Evolutionary conservation across 768 basidiomycete genomes (phyloP), one percentile per base, ranked within the genome.

Genomic region (Termitomyces bulborhizus): DNA sequence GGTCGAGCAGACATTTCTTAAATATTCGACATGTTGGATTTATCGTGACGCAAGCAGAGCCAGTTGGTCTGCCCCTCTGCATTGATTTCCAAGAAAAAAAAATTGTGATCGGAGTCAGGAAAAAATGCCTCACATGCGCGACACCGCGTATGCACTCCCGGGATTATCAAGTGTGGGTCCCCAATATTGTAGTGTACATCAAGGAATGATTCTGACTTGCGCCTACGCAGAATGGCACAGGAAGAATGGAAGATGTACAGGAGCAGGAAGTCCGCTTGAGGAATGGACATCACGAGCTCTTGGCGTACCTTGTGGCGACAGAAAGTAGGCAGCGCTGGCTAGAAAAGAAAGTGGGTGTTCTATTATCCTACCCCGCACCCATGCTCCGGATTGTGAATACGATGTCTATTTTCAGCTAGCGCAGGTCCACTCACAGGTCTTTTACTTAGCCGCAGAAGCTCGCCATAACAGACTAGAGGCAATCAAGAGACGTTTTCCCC

Each of bases 391-490:
- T 44, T 32, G 24, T n/a, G 32, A 29, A 40, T 32, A 44, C 18
- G 43, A 26, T 12, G 9, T 46, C 58, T 58, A 36, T 59, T 41
- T 44, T 43, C 26, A 42, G 56, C 16, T 60, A 26, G 49, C 55
- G 2, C 40, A 51, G 36, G 37, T 60, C 18, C 60, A 63, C 31
- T 49, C 63, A 15, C 66, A 68, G 46, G 59, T 56, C 21, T 29
- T 34, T 16, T 53, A 45, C 16, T 42, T 66, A 32, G 65, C 67
- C 12, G 46, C 59, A 24, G 64, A 66, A 46, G 62, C 53, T 16
- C 57, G 62, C 49, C 56, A 60, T 50, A 51, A 46, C 16, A 52
- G 63, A 18, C 46, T 56, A 31, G 48, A 37, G 13, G 51, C 55
- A 31, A 55, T 65, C 46, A 24, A 34, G 3, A 52, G 21, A 24